Evolutionary conservation across 2,329 filamentous ascomycete genomes (phyloP).

Genomic region (Dactylellina sp.): DNA sequence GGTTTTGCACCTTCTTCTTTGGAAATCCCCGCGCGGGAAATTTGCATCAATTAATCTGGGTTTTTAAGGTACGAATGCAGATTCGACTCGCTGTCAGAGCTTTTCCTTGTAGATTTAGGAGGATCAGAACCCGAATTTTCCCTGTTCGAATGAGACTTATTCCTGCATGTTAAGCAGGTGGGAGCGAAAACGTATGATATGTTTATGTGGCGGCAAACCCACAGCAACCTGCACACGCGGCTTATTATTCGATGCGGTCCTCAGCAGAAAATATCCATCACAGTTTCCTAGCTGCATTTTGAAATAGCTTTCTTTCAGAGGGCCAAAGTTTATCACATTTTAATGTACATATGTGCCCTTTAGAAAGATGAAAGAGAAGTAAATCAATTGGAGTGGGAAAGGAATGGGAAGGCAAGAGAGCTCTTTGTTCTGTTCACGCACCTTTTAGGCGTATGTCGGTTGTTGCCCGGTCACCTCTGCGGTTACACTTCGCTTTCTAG

Average conservation of each 20-base stretch:
- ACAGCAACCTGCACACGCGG: constrained; percentile 3
- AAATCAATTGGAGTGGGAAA: too few species aligned
- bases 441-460: too few species aligned
- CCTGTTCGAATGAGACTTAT: neutral
- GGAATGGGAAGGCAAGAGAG: too few species aligned
- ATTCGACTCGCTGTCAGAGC: neutral
- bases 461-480: too few species aligned
- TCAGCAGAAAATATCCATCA: neutral
- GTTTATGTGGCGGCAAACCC: constrained; percentile 26
- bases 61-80: neutral
- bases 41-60: constrained; percentile 10
- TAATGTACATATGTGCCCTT: too few species aligned
- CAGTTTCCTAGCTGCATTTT: too few species aligned
- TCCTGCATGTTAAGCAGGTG: constrained; percentile 16
- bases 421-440: too few species aligned
- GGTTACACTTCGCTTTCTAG: too few species aligned
- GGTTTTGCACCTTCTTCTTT: constrained; percentile 18
- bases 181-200: neutral
- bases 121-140: neutral
- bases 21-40: constrained; percentile 48
- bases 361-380: too few species aligned
- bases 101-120: constrained; percentile 2
- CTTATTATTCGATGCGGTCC: neutral
- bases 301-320: too few species aligned
- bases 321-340: too few species aligned